These are phyloP conservation scores for Tulasnella calospora DNA, from an alignment of 768 basidiomycete species.

Conservation along the genomic window DNA sequence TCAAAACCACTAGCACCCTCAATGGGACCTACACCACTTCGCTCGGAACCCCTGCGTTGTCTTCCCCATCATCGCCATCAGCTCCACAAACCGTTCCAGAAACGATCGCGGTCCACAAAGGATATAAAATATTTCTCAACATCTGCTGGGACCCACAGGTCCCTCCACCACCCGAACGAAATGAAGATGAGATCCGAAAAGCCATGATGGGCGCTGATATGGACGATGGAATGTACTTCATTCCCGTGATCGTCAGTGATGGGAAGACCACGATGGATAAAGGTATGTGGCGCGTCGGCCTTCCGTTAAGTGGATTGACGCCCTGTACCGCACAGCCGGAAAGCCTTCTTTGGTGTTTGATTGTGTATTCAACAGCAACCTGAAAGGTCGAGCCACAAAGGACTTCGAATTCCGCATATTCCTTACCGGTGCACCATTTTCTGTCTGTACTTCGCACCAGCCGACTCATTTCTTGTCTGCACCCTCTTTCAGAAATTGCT, in stretches of 20 bases:
- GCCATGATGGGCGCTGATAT: constrained; percentile 28
- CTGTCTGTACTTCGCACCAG: not conserved
- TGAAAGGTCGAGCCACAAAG: constrained; percentile 55
- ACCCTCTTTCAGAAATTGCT: constrained; percentile 24
- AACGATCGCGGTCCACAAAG: constrained; percentile 11
- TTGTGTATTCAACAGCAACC: constrained; percentile 55
- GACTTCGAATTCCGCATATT: constrained; percentile 65
- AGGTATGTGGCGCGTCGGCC: constrained; percentile 5
- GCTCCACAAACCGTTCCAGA: not conserved
- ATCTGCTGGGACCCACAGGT: constrained; percentile 21
- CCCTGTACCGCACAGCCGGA: constrained; percentile 47
- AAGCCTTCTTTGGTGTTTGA: constrained; percentile 68
- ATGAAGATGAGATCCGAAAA: constrained; percentile 27
- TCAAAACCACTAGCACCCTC: constrained; percentile 22
- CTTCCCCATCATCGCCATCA: not conserved
- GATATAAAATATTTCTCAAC: constrained; percentile 29
- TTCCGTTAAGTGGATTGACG: not conserved
- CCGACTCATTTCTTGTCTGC: not conserved
- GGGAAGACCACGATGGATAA: constrained; percentile 23
- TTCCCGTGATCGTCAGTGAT: constrained; percentile 29
- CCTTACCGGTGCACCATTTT: constrained; percentile 52
- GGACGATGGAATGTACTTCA: constrained; percentile 23
- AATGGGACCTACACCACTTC: constrained; percentile 22
- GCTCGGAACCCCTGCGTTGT: not conserved
- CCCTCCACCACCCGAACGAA: constrained; percentile 26